Conservation (phyloP, 495 filamentous ascomycete species). For the Sordaria brevicollis region DNA sequence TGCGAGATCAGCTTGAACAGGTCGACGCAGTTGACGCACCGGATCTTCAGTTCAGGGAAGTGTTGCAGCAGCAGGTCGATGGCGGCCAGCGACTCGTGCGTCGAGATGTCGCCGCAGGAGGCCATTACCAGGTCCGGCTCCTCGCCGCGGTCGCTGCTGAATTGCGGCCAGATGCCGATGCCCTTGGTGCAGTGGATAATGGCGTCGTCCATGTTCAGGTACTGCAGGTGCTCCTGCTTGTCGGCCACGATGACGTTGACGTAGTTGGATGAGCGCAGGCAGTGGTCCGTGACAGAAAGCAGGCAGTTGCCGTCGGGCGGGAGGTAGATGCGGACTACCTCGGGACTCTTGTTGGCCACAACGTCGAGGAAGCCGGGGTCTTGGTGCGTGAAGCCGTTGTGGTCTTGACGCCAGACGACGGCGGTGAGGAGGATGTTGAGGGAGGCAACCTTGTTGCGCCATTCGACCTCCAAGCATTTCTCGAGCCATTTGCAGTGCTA, state of each 20-base stretch:
- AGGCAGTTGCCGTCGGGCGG: slow-evolving; percentile 67
- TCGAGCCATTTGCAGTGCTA: slow-evolving; percentile 73
- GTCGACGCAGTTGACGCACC: slow-evolving; percentile 66
- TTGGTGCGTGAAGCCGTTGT: slow-evolving; percentile 73
- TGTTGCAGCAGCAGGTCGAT: slow-evolving; percentile 53
- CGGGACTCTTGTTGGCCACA: slow-evolving; percentile 62
- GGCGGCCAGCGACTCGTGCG: slow-evolving; percentile 58
- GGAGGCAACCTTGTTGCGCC: slow-evolving; percentile 55
- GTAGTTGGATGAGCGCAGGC: slow-evolving; percentile 57
- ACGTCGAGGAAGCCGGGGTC: slow-evolving; percentile 69
- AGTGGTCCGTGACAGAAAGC: slow-evolving; percentile 58
- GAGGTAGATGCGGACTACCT: slow-evolving; percentile 68
- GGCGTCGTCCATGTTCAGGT: slow-evolving; percentile 55
- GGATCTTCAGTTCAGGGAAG: slow-evolving; percentile 57
- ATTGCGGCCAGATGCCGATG: slow-evolving; percentile 39
- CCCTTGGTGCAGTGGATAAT: slow-evolving; percentile 63
- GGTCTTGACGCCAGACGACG: slow-evolving; percentile 69
- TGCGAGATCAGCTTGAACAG: slow-evolving; percentile 62
- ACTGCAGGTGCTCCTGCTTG: slow-evolving; percentile 68
- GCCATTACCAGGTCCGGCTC: slow-evolving; percentile 65
- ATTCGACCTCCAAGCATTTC: slow-evolving; percentile 62
- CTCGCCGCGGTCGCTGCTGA: slow-evolving; percentile 42
- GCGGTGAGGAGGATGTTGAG: slow-evolving; percentile 67
- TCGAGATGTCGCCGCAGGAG: slow-evolving; percentile 58
- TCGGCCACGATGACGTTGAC: slow-evolving; percentile 69